phyloP scores from a whole-genome alignment of 2,329 filamentous ascomycete genomes.

The Monilinia aucupariae region DNA sequence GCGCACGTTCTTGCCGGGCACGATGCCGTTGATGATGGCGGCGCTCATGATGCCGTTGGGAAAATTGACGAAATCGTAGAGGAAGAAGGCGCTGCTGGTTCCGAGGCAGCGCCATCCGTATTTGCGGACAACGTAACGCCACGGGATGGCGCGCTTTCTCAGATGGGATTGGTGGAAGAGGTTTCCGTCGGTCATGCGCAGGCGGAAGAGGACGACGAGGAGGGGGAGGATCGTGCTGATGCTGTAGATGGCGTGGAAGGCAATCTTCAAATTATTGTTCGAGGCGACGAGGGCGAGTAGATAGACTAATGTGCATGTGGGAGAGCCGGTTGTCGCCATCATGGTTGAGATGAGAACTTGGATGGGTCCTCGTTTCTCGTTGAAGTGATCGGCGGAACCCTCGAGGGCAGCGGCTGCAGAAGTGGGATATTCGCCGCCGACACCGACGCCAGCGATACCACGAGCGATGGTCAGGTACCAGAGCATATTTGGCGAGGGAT shows the following conservation, averaged over 20 bases:
- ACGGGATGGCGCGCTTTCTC: neutral
- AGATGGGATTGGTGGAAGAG: neutral
- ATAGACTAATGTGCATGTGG: slow-evolving; percentile 5
- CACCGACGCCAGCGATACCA: slow-evolving; percentile 37
- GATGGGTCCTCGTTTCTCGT: neutral
- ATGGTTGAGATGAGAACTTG: slow-evolving; percentile 9
- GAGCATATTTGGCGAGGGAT: slow-evolving; percentile 33
- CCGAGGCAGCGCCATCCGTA: slow-evolving; percentile 23
- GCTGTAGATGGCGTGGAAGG: slow-evolving; percentile 33
- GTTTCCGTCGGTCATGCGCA: slow-evolving; percentile 32
- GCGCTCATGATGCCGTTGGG: slow-evolving; percentile 37
- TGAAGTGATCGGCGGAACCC: slow-evolving; percentile 33
- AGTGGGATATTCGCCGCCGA: slow-evolving; percentile 38
- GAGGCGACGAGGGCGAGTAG: slow-evolving; percentile 36
- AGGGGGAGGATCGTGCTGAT: slow-evolving; percentile 36
- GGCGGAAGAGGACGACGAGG: slow-evolving; percentile 34
- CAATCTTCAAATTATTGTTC: slow-evolving; percentile 33
- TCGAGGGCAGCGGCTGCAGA: slow-evolving; percentile 38
- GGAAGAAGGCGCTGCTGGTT: slow-evolving; percentile 36
- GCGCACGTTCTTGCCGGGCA: slow-evolving; percentile 34
- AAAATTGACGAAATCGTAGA: slow-evolving; percentile 39
- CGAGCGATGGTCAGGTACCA: slow-evolving; percentile 38
- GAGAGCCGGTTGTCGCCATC: slow-evolving; percentile 9
- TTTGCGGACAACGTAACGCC: neutral
- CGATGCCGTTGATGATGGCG: slow-evolving; percentile 35